Base-by-base conservation (phyloP, 2,329 filamentous ascomycete species). In the Zymoseptoria brevis region DNA sequence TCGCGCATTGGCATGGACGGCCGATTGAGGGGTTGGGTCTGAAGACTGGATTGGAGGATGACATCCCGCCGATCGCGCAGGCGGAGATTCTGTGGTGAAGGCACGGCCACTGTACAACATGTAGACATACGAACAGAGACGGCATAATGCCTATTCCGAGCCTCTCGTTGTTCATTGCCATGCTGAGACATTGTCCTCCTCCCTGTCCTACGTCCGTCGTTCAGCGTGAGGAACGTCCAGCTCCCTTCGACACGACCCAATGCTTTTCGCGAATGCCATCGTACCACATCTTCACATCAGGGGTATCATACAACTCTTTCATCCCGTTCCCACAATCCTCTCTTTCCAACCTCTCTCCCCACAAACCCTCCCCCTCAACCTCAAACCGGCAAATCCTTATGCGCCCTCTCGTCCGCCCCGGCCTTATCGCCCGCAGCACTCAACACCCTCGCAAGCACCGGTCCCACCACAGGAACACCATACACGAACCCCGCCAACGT, bases 401-500 rank as follows among this genome's bases (percentile, higher is more conserved):
- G 92, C 66, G 87, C 83, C 68, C 86, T 80, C 26, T 84, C 84
- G 52, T 71, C 69, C 45, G 89, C 76, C 30, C 73, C 72, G 0
- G 89, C 87, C 64, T 85, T 83, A 71, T 95, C 89, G n/a, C 73
- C 72, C 0, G 89, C 87, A 60, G 85, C 83, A 72, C 94, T 89
- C 62, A 96, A 80, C 2, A 80, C 81, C 65, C 83, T 77, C 60
- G 89, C 88, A 70, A 96, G 87, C 69, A 92, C 95, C 4, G 92
- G 90, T 3, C 93, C 93, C 5, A 97, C 79, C 7, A 96, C 81
- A 0, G 94, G 93, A 9, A 96, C 76, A 62, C 89, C 90, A 58
- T 89, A 86, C 48, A 90, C 89, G 71, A 97, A 96, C 16, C 89
- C 85, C 0, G 88, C 89, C 65, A 97, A 92, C 19, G 93, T 97